Percentiles rank a stretch among this genome's conserved stretches.
phyloP scores from a whole-genome alignment of 495 filamentous ascomycete genomes.

The Usnea hakonensis region DNA sequence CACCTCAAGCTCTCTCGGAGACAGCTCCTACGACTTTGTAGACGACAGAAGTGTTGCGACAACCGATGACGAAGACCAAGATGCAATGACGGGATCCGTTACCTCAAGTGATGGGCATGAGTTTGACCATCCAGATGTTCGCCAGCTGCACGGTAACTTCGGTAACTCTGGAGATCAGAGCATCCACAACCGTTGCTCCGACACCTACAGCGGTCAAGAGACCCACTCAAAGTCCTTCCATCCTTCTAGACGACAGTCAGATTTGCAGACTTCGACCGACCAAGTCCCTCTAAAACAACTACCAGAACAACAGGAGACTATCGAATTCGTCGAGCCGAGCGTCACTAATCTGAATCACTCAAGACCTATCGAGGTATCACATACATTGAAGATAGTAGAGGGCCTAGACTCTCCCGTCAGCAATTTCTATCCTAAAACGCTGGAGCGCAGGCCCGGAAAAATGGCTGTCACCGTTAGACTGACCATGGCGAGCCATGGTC shows the following conservation, averaged over 20 bases:
- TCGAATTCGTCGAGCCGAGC: slow-evolving; percentile 16
- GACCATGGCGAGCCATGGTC: slow-evolving; percentile 58
- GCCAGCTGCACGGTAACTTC: neutral
- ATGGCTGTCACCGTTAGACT: slow-evolving; percentile 57
- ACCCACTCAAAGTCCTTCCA: neutral
- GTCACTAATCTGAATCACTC: slow-evolving; percentile 8
- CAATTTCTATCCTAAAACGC: neutral
- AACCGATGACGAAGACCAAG: slow-evolving; percentile 25
- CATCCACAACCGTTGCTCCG: neutral
- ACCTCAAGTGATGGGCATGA: slow-evolving; percentile 18
- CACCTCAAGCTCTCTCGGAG: slow-evolving; percentile 36
- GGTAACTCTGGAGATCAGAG: neutral
- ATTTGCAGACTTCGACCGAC: neutral
- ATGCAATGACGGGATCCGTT: slow-evolving; percentile 14
- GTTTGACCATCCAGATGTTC: slow-evolving; percentile 9
- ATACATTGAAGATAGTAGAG: slow-evolving; percentile 10
- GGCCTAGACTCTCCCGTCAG: neutral
- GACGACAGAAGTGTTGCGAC: slow-evolving; percentile 29
- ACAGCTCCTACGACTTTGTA: slow-evolving; percentile 53
- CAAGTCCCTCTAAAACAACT: neutral
- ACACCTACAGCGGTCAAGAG: neutral
- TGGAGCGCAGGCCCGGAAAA: slow-evolving; percentile 26
- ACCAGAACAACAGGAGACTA: slow-evolving; percentile 1
- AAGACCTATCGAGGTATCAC: slow-evolving; percentile 13
- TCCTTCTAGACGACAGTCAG: neutral